Percentiles rank a stretch among this genome's conserved stretches.
Conservation (phyloP, 805 yeast genomes). For the Suhomyces vadensis region DNA sequence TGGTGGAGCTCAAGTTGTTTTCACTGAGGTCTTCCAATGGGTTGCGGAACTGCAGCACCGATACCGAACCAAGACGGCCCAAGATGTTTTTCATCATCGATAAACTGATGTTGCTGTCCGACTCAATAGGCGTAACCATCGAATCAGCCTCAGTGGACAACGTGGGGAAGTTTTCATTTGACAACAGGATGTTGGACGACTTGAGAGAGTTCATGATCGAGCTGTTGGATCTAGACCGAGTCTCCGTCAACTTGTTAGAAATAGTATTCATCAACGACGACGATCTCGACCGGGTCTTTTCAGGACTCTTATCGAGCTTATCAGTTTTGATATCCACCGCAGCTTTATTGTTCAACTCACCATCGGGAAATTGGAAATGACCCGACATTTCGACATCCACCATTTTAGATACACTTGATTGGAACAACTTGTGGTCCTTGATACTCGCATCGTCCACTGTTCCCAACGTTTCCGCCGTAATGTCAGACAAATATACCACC, state of each 20-base stretch:
- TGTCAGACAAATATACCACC: constrained; percentile 36
- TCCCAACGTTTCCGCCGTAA: constrained; percentile 32
- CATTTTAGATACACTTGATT: constrained; percentile 18
- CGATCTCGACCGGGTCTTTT: constrained; percentile 34
- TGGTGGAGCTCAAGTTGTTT: neutral
- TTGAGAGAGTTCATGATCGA: constrained; percentile 24
- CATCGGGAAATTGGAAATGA: constrained; percentile 32
- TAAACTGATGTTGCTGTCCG: constrained; percentile 24
- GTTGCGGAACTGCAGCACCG: constrained; percentile 23
- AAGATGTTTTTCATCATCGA: constrained; percentile 37
- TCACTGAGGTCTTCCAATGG: constrained; percentile 13
- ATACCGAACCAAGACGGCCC: constrained; percentile 35
- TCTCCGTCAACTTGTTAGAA: constrained; percentile 30
- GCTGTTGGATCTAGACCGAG: constrained; percentile 37
- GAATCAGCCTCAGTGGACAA: constrained; percentile 21
- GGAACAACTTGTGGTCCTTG: constrained; percentile 1
- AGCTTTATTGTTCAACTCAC: constrained; percentile 12
- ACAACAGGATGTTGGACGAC: constrained; percentile 12
- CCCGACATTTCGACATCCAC: constrained; percentile 31
- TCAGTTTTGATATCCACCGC: neutral
- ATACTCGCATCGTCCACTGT: constrained; percentile 6
- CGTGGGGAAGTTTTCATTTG: constrained; percentile 30
- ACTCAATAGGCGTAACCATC: constrained; percentile 12
- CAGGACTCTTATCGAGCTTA: constrained; percentile 16
- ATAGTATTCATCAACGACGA: constrained; percentile 40